phyloP scores from a whole-genome alignment of 208 protist genomes.

The Leishmania martiniquensis region DNA sequence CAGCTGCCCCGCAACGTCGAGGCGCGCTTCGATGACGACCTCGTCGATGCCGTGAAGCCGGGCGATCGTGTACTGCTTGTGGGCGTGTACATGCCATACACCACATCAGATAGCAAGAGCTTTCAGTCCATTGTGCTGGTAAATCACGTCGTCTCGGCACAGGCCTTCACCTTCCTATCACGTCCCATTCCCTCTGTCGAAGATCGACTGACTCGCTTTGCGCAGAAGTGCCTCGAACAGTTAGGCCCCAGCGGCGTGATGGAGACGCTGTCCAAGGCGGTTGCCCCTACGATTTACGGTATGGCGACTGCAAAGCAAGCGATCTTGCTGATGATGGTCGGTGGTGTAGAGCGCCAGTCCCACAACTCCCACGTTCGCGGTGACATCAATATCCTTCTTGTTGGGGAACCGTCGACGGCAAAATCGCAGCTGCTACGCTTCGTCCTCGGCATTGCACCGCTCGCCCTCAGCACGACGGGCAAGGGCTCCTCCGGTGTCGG shows the following conservation, averaged over 20 bases:
- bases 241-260: slow-evolving; percentile 82
- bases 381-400: slow-evolving; percentile 99
- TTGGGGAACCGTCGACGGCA: slow-evolving; percentile 99
- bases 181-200: slow-evolving; percentile 54
- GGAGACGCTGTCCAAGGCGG: slow-evolving; percentile 78
- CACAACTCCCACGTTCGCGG: slow-evolving; percentile 96
- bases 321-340: slow-evolving; percentile 97
- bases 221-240: slow-evolving; percentile 55
- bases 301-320: slow-evolving; percentile 97
- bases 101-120: slow-evolving; percentile 71
- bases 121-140: slow-evolving; percentile 96
- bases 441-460: slow-evolving; percentile 95
- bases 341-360: slow-evolving; percentile 96
- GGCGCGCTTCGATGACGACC: slow-evolving; percentile 97
- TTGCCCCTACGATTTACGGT: slow-evolving; percentile 99
- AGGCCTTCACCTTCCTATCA: slow-evolving; percentile 56
- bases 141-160: slow-evolving; percentile 89
- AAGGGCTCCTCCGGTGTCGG: slow-evolving; percentile 98
- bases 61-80: slow-evolving; percentile 96
- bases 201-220: slow-evolving; percentile 80
- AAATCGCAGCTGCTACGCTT: slow-evolving; percentile 99
- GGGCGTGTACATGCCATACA: slow-evolving; percentile 96
- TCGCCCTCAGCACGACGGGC: slow-evolving; percentile 98
- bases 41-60: slow-evolving; percentile 98
- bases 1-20: slow-evolving; percentile 98